Conservation (phyloP, 2,329 filamentous ascomycete species). For the Diplodia scrobiculata region DNA sequence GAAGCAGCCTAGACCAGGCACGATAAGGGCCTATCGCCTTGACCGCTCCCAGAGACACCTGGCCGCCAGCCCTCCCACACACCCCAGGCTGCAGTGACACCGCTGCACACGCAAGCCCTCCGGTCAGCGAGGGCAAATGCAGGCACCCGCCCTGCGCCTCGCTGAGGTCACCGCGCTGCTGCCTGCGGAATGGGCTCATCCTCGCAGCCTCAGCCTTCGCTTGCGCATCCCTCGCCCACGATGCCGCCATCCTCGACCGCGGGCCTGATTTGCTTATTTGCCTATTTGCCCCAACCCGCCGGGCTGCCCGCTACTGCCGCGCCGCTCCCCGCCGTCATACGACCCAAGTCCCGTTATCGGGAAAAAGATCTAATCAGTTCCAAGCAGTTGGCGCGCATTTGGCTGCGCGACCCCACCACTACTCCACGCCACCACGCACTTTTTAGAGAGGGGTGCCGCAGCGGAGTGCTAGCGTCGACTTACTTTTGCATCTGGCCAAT, state of each 20-base stretch:
- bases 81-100: background rate
- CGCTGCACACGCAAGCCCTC: conserved; percentile 13
- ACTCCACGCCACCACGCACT: conserved; percentile 6
- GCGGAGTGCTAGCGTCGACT: no score
- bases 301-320: background rate
- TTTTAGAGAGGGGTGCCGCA: background rate
- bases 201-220: conserved; percentile 3
- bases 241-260: conserved; percentile 9
- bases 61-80: background rate
- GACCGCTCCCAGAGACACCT: conserved; percentile 9
- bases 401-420: background rate
- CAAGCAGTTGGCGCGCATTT: background rate
- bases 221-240: conserved; percentile 1
- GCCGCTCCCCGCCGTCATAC: conserved; percentile 9
- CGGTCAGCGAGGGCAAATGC: background rate
- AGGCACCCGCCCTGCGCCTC: conserved; percentile 4
- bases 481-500: no score
- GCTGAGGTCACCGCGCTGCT: conserved; percentile 3
- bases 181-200: background rate
- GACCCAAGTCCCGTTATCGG: conserved; percentile 19
- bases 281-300: conserved; percentile 6
- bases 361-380: conserved; percentile 8
- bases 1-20: conserved; percentile 12
- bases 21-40: conserved; percentile 16
- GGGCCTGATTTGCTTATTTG: conserved; percentile 17